Evolutionary conservation across 2,329 filamentous ascomycete genomes (phyloP).

Genomic region (Colletotrichum melonis): DNA sequence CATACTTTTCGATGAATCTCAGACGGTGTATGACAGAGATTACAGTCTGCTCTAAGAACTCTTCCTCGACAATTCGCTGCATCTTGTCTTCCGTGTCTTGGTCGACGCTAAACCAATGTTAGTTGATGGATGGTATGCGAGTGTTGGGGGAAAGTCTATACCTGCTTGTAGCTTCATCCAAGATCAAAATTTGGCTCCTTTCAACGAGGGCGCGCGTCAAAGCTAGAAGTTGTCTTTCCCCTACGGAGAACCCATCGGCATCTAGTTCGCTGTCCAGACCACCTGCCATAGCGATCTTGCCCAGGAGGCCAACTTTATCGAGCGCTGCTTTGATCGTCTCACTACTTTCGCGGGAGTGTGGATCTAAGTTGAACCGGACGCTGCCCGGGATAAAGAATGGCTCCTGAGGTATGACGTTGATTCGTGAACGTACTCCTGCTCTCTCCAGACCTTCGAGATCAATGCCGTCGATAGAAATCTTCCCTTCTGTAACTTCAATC

Average conservation of each 20-base stretch:
- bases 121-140: background rate
- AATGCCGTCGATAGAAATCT: constrained; percentile 56
- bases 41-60: constrained; percentile 10
- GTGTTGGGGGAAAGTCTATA: background rate
- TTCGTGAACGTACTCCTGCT: constrained; percentile 38
- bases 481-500: constrained; percentile 54
- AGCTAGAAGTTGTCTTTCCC: constrained; percentile 60
- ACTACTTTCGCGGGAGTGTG: constrained; percentile 50
- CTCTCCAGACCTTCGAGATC: constrained; percentile 44
- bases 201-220: constrained; percentile 57
- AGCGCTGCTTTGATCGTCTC: constrained; percentile 56
- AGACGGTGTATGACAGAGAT: constrained; percentile 13
- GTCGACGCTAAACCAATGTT: background rate
- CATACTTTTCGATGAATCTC: background rate
- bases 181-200: constrained; percentile 32
- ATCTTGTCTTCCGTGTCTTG: constrained; percentile 9
- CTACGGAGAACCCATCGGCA: constrained; percentile 50
- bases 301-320: constrained; percentile 57
- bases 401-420: constrained; percentile 64
- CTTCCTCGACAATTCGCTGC: constrained; percentile 1
- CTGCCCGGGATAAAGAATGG: constrained; percentile 60
- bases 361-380: constrained; percentile 62
- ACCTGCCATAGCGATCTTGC: constrained; percentile 49
- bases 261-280: constrained; percentile 50
- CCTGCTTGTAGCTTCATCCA: constrained; percentile 27